A percentile compares a stretch with the other conserved stretches of the same genome.
Evolutionary conservation across 1,284 basidiomycete species (phyloP).

Genomic region (Leccinum ponderosum): DNA sequence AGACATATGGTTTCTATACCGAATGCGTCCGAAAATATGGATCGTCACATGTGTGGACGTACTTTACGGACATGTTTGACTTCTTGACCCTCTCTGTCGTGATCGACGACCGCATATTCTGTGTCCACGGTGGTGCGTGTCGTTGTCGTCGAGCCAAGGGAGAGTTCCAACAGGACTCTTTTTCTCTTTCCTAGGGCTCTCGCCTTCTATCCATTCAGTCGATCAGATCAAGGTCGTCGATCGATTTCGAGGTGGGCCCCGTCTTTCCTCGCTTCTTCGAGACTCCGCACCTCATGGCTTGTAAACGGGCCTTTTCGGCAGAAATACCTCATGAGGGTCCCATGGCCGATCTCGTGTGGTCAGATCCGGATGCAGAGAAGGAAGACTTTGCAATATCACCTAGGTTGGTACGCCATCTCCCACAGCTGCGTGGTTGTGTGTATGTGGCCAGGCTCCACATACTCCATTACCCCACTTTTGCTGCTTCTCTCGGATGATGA

Average conservation of each 20-base stretch:
- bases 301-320: conserved; percentile 32
- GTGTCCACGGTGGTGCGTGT: conserved; percentile 88
- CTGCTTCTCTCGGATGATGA: conserved; percentile 4
- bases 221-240: conserved; percentile 99
- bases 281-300: conserved; percentile 23
- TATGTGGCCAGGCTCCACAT: conserved; percentile 17
- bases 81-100: conserved; percentile 97
- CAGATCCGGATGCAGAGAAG: conserved; percentile 98
- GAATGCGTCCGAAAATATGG: conserved; percentile 99
- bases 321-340: conserved; percentile 99
- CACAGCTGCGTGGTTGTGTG: conserved; percentile 12
- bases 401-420: conserved; percentile 54
- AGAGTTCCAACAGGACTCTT: conserved; percentile 1
- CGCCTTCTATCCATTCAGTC: conserved; percentile 97
- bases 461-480: conserved; percentile 7
- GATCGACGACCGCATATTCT: conserved; percentile 99
- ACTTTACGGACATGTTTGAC: conserved; percentile 99
- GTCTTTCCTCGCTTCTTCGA: conserved; percentile 21
- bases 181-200: conserved; percentile 64
- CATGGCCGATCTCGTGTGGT: conserved; percentile 99
- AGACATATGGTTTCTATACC: conserved; percentile 99
- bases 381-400: conserved; percentile 99
- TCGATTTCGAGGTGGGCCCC: conserved; percentile 78
- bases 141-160: conserved; percentile 20
- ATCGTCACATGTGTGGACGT: conserved; percentile 95